Base-by-base conservation (phyloP, 2,329 filamentous ascomycete species). In the Cercospora janseana region DNA sequence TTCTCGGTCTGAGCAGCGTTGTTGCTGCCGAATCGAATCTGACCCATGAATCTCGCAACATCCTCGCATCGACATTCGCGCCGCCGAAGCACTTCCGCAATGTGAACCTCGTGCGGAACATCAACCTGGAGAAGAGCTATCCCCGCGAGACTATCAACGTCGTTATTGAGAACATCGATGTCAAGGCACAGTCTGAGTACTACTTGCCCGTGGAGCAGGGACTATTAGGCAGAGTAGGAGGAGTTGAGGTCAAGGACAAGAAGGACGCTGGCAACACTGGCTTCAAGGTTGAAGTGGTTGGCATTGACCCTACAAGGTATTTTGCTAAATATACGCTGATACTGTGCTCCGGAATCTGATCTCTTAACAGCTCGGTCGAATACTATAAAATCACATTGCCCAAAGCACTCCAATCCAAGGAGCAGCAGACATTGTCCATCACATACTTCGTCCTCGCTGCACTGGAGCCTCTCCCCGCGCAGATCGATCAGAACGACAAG, bases 11-110 rank as follows among this genome's bases (percentile, higher is more conserved):
- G 79, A 60, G 74, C 82, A 63, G 70, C 79, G 29, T 55, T 66
- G 69, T 82, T 61, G 76, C 78, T 54, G 73, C 78, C 60, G 76
- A 79, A 50, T 79, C 82, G 57, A 81, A 81, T 69, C 69, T 79
- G 63, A 77, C 76, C 48, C 75, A 82, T 54, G 70, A 67, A 38
- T 77, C 71, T 29, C 72, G 67, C 59, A 71, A 73, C 62, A 71
- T 78, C 63, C 70, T 77, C 28, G 66, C 73, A 20, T 66, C 66
- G 58, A 69, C 67, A 55, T 95, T 96, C 76, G 86, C 81, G 70
- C 90, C 92, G 46, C 86, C 91, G 10, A 87, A 89, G 68, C 87
- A 91, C 60, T 98, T 95, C 76, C 89, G 91, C 75, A 96, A 98
- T 72, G 80, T 79, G 71, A 97, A 98, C 69, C 73, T 97, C 23